Percentiles rank a stretch among this genome's conserved stretches.
phyloP scores from a whole-genome alignment of 176 grass and related monocot species.

The Zoysia japonica region DNA sequence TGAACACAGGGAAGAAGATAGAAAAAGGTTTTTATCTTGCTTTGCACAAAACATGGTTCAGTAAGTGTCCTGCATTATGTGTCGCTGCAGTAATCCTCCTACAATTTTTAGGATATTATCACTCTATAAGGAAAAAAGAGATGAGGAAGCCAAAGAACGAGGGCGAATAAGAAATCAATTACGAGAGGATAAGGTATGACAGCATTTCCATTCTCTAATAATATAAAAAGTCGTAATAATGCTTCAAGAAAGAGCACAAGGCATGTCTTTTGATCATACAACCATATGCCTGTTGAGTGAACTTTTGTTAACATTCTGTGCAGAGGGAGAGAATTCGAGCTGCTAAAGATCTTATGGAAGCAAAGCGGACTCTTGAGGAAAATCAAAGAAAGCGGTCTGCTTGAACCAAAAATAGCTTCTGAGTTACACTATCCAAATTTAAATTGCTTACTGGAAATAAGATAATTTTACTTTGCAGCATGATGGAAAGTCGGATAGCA shows the following conservation, averaged over 20 bases:
- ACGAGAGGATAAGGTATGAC: constrained; percentile 61
- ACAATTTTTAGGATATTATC: constrained; percentile 49
- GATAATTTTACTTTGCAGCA: constrained; percentile 51
- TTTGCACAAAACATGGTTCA: constrained; percentile 33
- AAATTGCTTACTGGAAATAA: constrained; percentile 2
- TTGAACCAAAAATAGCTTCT: constrained; percentile 10
- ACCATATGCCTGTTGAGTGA: constrained; percentile 19
- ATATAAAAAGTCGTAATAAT: constrained; percentile 23
- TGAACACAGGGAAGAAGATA: constrained; percentile 45
- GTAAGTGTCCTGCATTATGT: constrained; percentile 24
- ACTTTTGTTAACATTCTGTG: constrained; percentile 31
- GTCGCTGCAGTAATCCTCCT: constrained; percentile 18
- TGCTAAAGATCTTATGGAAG: constrained; percentile 68
- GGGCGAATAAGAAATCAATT: constrained; percentile 38
- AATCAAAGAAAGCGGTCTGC: constrained; percentile 80
- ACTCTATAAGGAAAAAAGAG: constrained; percentile 54
- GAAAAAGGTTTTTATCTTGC: constrained; percentile 54
- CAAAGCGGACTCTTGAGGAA: constrained; percentile 68
- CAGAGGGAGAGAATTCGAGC: constrained; percentile 68
- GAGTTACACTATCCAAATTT: background rate
- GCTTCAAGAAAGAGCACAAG: constrained; percentile 7
- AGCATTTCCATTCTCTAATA: background rate
- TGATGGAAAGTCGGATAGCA: constrained; percentile 56
- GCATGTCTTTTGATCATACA: background rate
- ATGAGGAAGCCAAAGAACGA: constrained; percentile 51